Evolutionary conservation across 306 rosid genomes (phyloP).

Genomic region (Purshia tridentata): DNA sequence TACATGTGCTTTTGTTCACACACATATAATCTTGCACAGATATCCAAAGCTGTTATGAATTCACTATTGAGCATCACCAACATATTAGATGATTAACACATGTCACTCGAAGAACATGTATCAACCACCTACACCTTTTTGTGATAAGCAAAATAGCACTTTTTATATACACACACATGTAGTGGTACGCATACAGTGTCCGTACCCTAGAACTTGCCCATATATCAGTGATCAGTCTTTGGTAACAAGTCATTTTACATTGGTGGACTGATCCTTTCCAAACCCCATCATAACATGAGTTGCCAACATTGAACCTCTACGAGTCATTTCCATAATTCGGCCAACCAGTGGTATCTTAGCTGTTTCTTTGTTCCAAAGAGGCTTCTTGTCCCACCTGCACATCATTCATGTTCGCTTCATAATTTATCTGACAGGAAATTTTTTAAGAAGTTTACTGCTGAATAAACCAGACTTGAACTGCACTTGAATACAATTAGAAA

Average conservation of each 20-base stretch:
- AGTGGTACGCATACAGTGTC: too few species aligned
- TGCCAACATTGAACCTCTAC: constrained; percentile 71
- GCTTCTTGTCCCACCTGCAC: constrained; percentile 80
- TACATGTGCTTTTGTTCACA: too few species aligned
- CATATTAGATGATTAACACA: too few species aligned
- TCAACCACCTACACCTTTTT: too few species aligned
- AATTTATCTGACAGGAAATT: neutral
- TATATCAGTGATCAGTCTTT: neutral
- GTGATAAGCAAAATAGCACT: too few species aligned
- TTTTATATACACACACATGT: neutral
- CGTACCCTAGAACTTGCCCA: too few species aligned
- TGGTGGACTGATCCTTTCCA: constrained; percentile 64
- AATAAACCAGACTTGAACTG: neutral
- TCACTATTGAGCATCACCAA: too few species aligned
- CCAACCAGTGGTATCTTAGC: constrained; percentile 59
- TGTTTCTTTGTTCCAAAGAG: constrained; percentile 68
- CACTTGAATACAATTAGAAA: neutral
- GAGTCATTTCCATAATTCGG: constrained; percentile 54
- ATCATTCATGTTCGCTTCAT: neutral
- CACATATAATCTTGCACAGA: neutral
- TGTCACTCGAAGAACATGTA: too few species aligned
- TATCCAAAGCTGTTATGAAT: neutral
- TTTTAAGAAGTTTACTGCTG: too few species aligned
- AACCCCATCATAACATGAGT: constrained; percentile 79
- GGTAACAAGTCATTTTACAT: constrained; percentile 11